Evolutionary conservation across 2,329 filamentous ascomycete species (phyloP), one percentile per base, ranked within the genome.

Genomic region (Lachnellula occidentalis): DNA sequence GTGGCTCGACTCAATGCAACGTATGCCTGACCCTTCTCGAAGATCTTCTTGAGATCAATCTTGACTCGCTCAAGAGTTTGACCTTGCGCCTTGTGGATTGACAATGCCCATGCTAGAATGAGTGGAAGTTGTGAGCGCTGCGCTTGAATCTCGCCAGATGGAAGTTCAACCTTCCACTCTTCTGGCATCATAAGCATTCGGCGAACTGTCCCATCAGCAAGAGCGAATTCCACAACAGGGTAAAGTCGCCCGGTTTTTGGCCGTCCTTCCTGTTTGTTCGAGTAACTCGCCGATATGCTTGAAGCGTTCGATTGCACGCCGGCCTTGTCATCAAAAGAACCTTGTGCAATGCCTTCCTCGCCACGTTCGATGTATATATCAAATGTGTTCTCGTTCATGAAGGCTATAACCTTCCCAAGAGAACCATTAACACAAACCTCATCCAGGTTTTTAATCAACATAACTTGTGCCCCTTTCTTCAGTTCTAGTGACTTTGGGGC

Each of bases 371-470:
- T 74, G 64, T 83, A 84, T 43, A 76, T 69, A 50, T 79, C 79
- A 60, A 85, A 87, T 27, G 76, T 80, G 43, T 75, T 74, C 61
- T 87, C 82, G 50, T 78, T 82, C 86, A 91, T 92, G 71, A 96
- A 95, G 5, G 80, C 83, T 12, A 86, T 79, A 4, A 99, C 87
- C 58, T 88, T 92, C 22, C 94, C 94, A 9, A 99, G 78, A 0
- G 92, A 95, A 4, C 94, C 94, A 67, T 99, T 99, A 62, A 97
- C 94, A 0, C 99, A 79, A 0, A 83, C 86, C 39, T 96, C 90
- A 67, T 99, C 94, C 73, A 97, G 86, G 65, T 99, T 99, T 72
- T 99, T 99, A 77, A 99, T 96, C n/a, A 99, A 77, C 94, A 99
- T 99, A 45, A 99, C 95, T 69, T 99, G 95, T 0, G 94, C 90